Base-by-base conservation (phyloP, 2,329 filamentous ascomycete genomes). In the Tolypocladium paradoxum region DNA sequence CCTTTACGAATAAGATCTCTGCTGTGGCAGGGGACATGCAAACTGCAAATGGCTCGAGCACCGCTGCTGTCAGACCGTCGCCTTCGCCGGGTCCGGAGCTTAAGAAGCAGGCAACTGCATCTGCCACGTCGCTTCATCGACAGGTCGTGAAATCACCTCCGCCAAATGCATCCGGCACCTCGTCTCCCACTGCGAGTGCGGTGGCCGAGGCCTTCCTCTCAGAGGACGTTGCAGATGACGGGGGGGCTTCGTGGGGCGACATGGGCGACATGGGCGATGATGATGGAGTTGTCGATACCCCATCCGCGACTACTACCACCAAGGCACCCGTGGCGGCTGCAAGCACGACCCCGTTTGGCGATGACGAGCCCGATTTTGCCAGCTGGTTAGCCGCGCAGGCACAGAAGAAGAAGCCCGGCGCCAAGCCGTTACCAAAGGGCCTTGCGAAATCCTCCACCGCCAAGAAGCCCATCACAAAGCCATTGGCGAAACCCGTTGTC, bases 1-100 rank as follows among this genome's bases (percentile, higher is more conserved):
- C 90, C 1, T 99, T 99, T 66, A 97, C 93, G 2, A 97, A 97
- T 70, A 96, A 96, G 63, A 68, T 97, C 14, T 85, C 89, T 2
- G 73, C 87, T 0, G 90, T 90, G 0, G 87, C 87, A 9, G 93
- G 93, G 20, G 87, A 96, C 54, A 99, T 99, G 57, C 78, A 92
- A 64, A 73, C 77, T 20, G 70, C 75, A 51, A 76, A 77, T 55
- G 72, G 72, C 36, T 66, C 70, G 2, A 63, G 73, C 3, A 63
- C 70, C 0, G 64, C 73, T 14, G 70, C 77, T 22, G 70, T 70
- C 16, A 73, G 73, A 27, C 65, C 70, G 2, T 60, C 64, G 0
- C 66, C 70, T 14, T 69, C 73, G 35, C 76, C 73, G 33, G 69
- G 67, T 33, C 68, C 69, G 52, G 61, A 69, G 54, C 38, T 64